Evolutionary conservation across 306 rosid genomes (phyloP).

Genomic region (Castanopsis chinensis): DNA sequence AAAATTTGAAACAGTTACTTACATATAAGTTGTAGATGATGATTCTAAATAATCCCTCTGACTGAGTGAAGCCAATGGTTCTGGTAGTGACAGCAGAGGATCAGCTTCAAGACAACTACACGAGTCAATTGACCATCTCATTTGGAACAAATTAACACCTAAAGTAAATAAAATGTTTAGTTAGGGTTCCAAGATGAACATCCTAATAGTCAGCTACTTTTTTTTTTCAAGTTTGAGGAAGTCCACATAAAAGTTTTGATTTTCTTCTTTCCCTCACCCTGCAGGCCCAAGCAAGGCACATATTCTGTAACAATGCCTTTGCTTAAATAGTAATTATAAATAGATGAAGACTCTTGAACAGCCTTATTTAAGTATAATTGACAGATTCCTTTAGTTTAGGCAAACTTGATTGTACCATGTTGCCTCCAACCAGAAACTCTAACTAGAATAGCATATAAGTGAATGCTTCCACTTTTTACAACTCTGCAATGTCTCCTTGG

Average conservation of each 20-base stretch:
- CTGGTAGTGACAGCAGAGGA: conserved; percentile 5
- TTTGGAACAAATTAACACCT: conserved; percentile 33
- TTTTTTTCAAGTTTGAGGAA: neutral
- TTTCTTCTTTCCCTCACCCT: neutral
- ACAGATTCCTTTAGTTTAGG: too few relatives aligned
- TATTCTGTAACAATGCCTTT: too few relatives aligned
- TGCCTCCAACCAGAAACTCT: too few relatives aligned
- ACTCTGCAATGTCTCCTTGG: too few relatives aligned
- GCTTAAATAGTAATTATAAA: too few relatives aligned
- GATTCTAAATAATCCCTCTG: conserved; percentile 1
- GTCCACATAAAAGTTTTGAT: too few relatives aligned
- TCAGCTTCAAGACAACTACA: neutral
- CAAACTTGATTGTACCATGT: too few relatives aligned
- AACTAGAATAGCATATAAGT: too few relatives aligned
- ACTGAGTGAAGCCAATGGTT: conserved; percentile 14
- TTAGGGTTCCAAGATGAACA: neutral
- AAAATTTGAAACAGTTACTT: neutral
- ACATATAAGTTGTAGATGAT: conserved; percentile 11
- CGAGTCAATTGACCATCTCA: conserved; percentile 28
- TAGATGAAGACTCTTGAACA: too few relatives aligned
- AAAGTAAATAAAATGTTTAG: neutral
- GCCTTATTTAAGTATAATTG: too few relatives aligned
- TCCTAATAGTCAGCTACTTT: neutral
- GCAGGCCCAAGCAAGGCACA: neutral
- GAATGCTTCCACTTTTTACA: too few relatives aligned